These are phyloP conservation scores for Tuber borchii DNA, from an alignment of 495 filamentous ascomycete species.

Conservation along the genomic window DNA sequence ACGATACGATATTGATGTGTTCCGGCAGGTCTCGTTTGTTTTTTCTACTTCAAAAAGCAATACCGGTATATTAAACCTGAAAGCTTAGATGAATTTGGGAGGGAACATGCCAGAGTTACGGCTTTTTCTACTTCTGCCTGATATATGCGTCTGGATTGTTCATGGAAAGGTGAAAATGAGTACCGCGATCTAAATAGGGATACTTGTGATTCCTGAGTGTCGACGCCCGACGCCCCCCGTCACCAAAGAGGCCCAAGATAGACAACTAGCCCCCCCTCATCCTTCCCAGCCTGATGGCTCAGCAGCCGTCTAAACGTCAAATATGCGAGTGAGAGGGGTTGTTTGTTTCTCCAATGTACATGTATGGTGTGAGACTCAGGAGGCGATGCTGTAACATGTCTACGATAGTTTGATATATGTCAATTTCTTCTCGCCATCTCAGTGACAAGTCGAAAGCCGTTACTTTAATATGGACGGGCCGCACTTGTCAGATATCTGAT, in stretches of 20 bases:
- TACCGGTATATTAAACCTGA: neutral
- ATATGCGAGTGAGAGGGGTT: neutral
- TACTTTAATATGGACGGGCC: neutral
- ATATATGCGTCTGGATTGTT: neutral
- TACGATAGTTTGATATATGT: slow-evolving; percentile 4
- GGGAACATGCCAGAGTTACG: neutral
- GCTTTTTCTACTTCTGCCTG: neutral
- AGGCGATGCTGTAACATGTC: neutral
- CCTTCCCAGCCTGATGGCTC: neutral
- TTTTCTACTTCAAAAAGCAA: neutral
- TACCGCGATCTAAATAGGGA: neutral
- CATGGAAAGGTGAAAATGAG: neutral
- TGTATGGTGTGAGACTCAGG: neutral
- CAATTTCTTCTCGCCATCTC: neutral
- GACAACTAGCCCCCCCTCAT: neutral
- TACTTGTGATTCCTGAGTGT: neutral
- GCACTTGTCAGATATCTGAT: slow-evolving; percentile 5
- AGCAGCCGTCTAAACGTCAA: neutral
- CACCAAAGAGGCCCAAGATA: neutral
- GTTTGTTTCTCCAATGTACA: neutral
- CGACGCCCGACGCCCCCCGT: neutral
- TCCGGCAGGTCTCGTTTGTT: neutral
- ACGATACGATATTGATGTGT: neutral
- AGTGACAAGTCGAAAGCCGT: neutral
- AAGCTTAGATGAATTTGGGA: neutral